Percentiles rank a stretch among this genome's conserved stretches.
These are phyloP conservation scores for Agroathelia rolfsii DNA, from an alignment of 1,284 basidiomycete species.

Conservation along the genomic window DNA sequence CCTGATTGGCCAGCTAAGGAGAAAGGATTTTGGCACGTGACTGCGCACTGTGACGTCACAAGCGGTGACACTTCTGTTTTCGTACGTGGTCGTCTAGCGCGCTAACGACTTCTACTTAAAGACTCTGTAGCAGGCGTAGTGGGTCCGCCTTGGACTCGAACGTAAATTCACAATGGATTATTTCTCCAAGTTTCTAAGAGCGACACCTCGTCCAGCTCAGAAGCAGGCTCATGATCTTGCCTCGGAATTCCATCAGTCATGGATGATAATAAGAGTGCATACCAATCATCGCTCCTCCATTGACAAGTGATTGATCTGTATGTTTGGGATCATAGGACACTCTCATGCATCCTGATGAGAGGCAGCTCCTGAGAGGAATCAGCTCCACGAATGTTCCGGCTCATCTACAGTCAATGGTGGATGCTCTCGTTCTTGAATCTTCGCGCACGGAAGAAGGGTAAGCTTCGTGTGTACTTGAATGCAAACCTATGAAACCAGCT, in stretches of 20 bases:
- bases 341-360: slow-evolving; percentile 70
- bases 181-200: slow-evolving; percentile 70
- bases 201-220: slow-evolving; percentile 36
- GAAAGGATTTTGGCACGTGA: too few relatives aligned
- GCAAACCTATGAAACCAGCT: slow-evolving; percentile 5
- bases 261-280: slow-evolving; percentile 59
- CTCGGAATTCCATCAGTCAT: slow-evolving; percentile 63
- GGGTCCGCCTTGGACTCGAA: background rate
- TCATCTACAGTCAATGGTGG: slow-evolving; percentile 75
- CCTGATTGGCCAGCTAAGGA: too few relatives aligned
- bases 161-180: slow-evolving; percentile 53
- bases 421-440: slow-evolving; percentile 81
- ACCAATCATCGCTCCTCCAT: background rate
- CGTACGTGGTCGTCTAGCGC: too few relatives aligned
- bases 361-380: slow-evolving; percentile 75
- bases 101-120: too few relatives aligned
- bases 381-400: slow-evolving; percentile 71
- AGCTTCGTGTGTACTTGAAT: slow-evolving; percentile 19
- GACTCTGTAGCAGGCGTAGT: background rate
- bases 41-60: too few relatives aligned
- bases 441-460: slow-evolving; percentile 79
- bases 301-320: slow-evolving; percentile 4
- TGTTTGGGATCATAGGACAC: slow-evolving; percentile 43
- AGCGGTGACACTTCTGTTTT: background rate
- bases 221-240: slow-evolving; percentile 55